These are phyloP conservation scores for Lobosporangium transversale DNA, from an alignment of 192 early-diverging fungal species.

Conservation along the genomic window DNA sequence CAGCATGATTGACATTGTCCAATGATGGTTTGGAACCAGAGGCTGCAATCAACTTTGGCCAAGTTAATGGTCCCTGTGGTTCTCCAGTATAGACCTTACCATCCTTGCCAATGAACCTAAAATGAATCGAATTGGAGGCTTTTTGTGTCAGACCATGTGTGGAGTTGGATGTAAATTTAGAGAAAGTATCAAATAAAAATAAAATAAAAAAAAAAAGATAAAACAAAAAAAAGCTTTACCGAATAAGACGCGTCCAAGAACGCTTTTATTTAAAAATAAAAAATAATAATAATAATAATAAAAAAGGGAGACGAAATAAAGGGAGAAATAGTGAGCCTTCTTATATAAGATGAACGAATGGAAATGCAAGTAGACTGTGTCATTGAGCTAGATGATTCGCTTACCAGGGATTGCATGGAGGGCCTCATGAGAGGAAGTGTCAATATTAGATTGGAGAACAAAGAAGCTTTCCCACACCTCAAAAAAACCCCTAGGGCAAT, in stretches of 20 bases:
- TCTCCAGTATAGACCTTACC: constrained; percentile 60
- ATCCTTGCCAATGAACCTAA: constrained; percentile 61
- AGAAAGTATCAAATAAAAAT: too few relatives aligned
- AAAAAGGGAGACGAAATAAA: too few relatives aligned
- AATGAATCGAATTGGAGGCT: not conserved
- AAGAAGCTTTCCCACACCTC: too few relatives aligned
- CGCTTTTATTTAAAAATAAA: constrained; percentile 10
- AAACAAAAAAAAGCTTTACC: constrained; percentile 13
- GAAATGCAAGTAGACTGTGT: too few relatives aligned
- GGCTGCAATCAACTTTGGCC: constrained; percentile 19
- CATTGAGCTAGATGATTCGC: too few relatives aligned
- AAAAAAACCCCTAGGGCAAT: too few relatives aligned
- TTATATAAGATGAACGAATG: too few relatives aligned
- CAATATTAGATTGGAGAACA: too few relatives aligned
- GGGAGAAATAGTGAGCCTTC: too few relatives aligned
- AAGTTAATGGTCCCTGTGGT: constrained; percentile 26
- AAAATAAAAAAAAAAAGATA: not conserved
- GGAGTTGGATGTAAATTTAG: too few relatives aligned
- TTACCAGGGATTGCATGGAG: constrained; percentile 5
- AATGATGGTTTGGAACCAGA: not conserved
- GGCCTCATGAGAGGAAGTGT: constrained; percentile 1
- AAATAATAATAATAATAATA: too few relatives aligned
- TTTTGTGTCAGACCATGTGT: not conserved
- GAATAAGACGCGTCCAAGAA: constrained; percentile 51
- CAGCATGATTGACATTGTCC: not conserved